Evolutionary conservation across 345 rosid genomes (phyloP), one percentile per base, ranked within the genome.

Genomic region (Sonneratia alba): DNA sequence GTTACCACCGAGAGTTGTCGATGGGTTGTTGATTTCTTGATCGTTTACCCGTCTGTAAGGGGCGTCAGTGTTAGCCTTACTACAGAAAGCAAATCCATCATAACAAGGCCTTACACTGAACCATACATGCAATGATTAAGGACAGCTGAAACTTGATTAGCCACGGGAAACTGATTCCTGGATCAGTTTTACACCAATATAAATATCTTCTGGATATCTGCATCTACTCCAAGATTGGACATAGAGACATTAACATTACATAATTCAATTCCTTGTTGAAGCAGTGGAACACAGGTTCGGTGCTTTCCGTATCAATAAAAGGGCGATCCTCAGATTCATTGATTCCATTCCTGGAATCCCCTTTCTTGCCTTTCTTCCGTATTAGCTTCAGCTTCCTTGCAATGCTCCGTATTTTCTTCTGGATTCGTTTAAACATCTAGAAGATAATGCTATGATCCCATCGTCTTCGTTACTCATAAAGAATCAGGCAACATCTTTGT

Each of bases 311-410:
- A 22, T 13, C 15, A 68, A 37, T 72, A 73, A 86, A 88, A 18
- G 90, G 89, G 49, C 86, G 90, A 77, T 76, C 77, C 48, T 84
- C 85, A 37, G 81, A 85, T 3, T 55, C 42, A 24, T 66, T 51
- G 14, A 24, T 34, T 59, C 65, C 73, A 69, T 22, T 34, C 34
- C 34, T 36, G 11, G 36, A 19, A 70, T 78, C 80, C 55, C 78
- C 83, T 49, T 49, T 75, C 36, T 65, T 73, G 22, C 65, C 70
- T 1, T 37, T 64, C 56, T 22, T 12, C 61, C 45, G 3, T 11
- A 73, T 78, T 71, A 11, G 75, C 85, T 3, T 9, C 7, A 11
- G 14, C 5, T 74, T 84, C 83, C 73, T 73, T 66, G 9, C 53
- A 27, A 27, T 82, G 85, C 72, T 69, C 79, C 76, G 72, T 40